phyloP scores from a whole-genome alignment of 2,329 filamentous ascomycete genomes.

The Fusarium oligoseptatum region DNA sequence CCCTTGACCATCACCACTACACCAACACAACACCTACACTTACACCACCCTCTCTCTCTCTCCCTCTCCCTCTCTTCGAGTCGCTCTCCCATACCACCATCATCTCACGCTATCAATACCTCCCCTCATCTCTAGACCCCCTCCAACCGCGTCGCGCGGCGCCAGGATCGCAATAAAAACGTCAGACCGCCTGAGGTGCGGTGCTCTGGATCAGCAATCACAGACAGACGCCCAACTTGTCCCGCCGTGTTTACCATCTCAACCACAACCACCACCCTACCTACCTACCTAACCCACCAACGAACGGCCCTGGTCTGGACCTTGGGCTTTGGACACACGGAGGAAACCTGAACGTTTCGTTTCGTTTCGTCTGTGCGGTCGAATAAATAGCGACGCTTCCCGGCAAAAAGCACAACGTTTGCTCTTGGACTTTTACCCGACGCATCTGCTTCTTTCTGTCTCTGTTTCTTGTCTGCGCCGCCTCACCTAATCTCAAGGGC shows the following conservation, averaged over 20 bases:
- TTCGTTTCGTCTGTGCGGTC: constrained; percentile 17
- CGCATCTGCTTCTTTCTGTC: not conserved
- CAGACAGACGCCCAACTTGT: constrained; percentile 25
- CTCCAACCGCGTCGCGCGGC: constrained; percentile 33
- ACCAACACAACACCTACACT: constrained; percentile 12
- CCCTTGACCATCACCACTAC: constrained; percentile 24
- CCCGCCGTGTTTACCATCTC: constrained; percentile 26
- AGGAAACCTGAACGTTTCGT: constrained; percentile 11
- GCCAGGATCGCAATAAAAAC: constrained; percentile 44
- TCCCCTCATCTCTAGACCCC: constrained; percentile 34
- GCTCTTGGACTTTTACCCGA: not conserved
- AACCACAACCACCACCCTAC: not conserved
- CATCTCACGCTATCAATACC: constrained; percentile 26
- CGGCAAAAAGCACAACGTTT: constrained; percentile 7
- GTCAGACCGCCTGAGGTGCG: constrained; percentile 41
- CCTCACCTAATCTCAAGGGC: constrained; percentile 32
- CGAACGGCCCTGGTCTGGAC: constrained; percentile 6
- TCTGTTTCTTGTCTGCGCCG: not conserved
- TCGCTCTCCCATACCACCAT: constrained; percentile 23
- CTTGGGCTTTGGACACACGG: not conserved
- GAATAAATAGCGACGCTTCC: constrained; percentile 30
- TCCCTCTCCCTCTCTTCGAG: not conserved
- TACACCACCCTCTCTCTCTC: constrained; percentile 31
- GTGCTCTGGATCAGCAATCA: constrained; percentile 26
- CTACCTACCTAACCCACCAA: not conserved